These are phyloP conservation scores for Dipodascopsis uninucleata DNA, from an alignment of 805 yeast genomes.

Conservation along the genomic window DNA sequence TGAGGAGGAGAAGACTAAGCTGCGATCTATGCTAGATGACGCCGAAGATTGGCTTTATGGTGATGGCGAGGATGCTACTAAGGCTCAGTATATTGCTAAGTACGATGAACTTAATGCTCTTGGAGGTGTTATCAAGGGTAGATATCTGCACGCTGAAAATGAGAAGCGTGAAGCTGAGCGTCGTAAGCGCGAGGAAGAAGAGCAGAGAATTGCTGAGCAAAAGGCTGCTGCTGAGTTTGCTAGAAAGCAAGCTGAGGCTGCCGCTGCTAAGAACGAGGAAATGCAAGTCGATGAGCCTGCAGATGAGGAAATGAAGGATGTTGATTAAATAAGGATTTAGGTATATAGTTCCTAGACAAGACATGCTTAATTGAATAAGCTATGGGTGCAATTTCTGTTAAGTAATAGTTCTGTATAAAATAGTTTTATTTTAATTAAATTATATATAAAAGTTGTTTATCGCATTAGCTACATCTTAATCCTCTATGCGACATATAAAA, in stretches of 20 bases:
- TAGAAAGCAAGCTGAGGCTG: slow-evolving; percentile 32
- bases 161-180: slow-evolving; percentile 82
- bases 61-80: slow-evolving; percentile 93
- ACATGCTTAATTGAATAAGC: too few relatives aligned
- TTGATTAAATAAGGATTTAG: slow-evolving; percentile 9
- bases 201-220: slow-evolving; percentile 77
- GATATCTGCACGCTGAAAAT: slow-evolving; percentile 93
- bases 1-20: slow-evolving; percentile 81
- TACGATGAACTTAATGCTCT: slow-evolving; percentile 93
- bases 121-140: slow-evolving; percentile 93
- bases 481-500: too few relatives aligned
- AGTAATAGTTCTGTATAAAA: too few relatives aligned
- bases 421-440: too few relatives aligned
- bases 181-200: slow-evolving; percentile 78
- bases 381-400: too few relatives aligned
- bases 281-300: slow-evolving; percentile 8
- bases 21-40: slow-evolving; percentile 66
- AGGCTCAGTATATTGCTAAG: slow-evolving; percentile 96
- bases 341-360: neutral
- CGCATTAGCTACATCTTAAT: too few relatives aligned
- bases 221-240: slow-evolving; percentile 54
- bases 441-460: too few relatives aligned
- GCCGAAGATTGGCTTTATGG: slow-evolving; percentile 99
- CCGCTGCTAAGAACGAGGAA: slow-evolving; percentile 12
- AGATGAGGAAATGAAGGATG: slow-evolving; percentile 22